Base-by-base conservation (phyloP, 768 basidiomycete genomes). In the Pisolithus orientalis region DNA sequence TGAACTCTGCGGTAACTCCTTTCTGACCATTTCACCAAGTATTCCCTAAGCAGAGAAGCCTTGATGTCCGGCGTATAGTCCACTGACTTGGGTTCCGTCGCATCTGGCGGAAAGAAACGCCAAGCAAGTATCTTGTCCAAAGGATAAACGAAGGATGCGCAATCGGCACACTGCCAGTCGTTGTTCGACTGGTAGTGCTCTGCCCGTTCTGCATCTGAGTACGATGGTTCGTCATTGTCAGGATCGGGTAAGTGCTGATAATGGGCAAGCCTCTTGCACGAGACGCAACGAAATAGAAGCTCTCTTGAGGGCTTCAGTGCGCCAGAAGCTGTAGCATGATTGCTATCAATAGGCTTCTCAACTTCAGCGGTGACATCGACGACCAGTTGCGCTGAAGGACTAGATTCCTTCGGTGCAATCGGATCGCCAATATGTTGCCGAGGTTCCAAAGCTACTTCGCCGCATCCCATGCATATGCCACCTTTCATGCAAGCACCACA, bases 71-170 rank as follows among this genome's bases (percentile, higher is more conserved):
- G 72, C 2, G 69, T 59, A 45, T 42, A 42, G 49, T 77, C 70
- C 6, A 70, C 61, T 28, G 59, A 68, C 25, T 70, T 53, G 2
- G 80, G 72, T 61, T 90, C 86, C 7, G 75, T 65, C 16, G 82
- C 86, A 54, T 77, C 75, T 0, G 77, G 67, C 25, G 91, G 90
- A 61, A 82, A 87, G 5, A 90, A 87, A 28, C 93, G 78, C 94
- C 94, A 96, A 2, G 93, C 94, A 39, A 96, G 74, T 57, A 97
- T 90, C 68, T 87, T 87, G 65, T 94, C 91, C 11, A 92, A 68
- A 8, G 71, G 65, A 63, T 84, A 86, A 13, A 72, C 73, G 63
- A 77, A 94, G 11, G 85, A 90, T 21, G 73, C 65, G 62, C 94
- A 95, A 59, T 94, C 88, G 5, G 76, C 75, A 62, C 94, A 95